A percentile compares a stretch with the other conserved stretches of the same genome.
These are phyloP conservation scores for Aegilops bicornis DNA, from an alignment of 176 grass and related monocot species.

Conservation along the genomic window DNA sequence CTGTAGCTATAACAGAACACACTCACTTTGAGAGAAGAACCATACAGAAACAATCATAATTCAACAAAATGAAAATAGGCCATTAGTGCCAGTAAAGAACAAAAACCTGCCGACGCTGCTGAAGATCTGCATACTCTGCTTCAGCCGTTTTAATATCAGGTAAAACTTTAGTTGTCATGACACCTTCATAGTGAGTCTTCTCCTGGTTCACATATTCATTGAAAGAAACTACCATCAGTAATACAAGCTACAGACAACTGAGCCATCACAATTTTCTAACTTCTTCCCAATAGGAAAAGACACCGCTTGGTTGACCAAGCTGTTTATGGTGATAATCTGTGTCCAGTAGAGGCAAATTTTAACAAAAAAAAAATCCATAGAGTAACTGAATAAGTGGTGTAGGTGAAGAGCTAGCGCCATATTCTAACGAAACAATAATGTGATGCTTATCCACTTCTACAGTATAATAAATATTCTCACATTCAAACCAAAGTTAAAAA, in stretches of 20 bases:
- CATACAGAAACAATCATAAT: background rate
- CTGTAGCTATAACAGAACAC: background rate
- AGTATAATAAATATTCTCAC: background rate
- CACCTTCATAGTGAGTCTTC: constrained; percentile 66
- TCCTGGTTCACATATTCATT: constrained; percentile 44
- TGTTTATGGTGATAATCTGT: background rate
- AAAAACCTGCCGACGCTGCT: constrained; percentile 69
- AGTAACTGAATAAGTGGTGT: background rate
- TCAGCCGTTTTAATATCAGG: constrained; percentile 76
- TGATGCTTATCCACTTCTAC: background rate
- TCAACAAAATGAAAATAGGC: constrained; percentile 9
- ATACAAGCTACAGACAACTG: background rate
- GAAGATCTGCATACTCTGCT: constrained; percentile 52
- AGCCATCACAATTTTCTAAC: background rate
- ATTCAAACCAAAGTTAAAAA: background rate
- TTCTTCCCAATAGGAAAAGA: background rate
- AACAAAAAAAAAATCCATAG: background rate
- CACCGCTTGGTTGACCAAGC: background rate
- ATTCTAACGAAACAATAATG: constrained; percentile 12
- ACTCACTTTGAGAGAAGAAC: background rate
- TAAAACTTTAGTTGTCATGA: constrained; percentile 83
- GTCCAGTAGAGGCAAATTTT: background rate
- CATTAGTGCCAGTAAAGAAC: constrained; percentile 10
- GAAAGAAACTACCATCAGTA: constrained; percentile 13
- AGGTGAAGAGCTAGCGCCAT: background rate